A percentile compares a stretch with the other conserved stretches of the same genome.
These are phyloP conservation scores for Eucalyptus microcorys DNA, from an alignment of 345 rosid species.

Conservation along the genomic window DNA sequence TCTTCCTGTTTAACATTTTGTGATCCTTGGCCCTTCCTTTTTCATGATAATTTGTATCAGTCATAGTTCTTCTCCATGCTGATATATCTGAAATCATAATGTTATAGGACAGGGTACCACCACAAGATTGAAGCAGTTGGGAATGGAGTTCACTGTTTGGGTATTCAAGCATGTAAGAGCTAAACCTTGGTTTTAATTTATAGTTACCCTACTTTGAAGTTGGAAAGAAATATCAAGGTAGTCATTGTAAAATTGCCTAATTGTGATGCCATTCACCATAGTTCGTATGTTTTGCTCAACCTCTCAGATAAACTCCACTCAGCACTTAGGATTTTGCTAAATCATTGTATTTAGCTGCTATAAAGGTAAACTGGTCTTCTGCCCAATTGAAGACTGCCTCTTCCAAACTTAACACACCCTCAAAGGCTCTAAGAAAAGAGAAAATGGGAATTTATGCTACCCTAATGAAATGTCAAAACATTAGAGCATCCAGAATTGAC, in stretches of 20 bases:
- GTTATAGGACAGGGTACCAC: conserved; percentile 70
- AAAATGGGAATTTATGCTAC: neutral
- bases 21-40: neutral
- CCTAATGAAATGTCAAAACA: neutral
- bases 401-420: neutral
- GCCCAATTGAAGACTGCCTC: neutral
- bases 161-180: conserved; percentile 86
- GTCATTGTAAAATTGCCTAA: neutral
- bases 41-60: neutral
- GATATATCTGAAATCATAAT: conserved; percentile 2
- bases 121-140: conserved; percentile 83
- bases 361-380: neutral
- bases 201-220: neutral
- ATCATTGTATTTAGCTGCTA: neutral
- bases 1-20: neutral
- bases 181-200: neutral
- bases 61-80: neutral
- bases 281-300: neutral
- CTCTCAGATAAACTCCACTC: neutral
- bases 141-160: conserved; percentile 99
- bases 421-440: neutral
- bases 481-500: neutral
- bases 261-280: neutral
- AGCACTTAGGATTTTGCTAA: neutral
- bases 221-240: neutral